These are phyloP conservation scores for Mantamonas sphyraenae DNA, from an alignment of 78 protist genomes.

Conservation along the genomic window DNA sequence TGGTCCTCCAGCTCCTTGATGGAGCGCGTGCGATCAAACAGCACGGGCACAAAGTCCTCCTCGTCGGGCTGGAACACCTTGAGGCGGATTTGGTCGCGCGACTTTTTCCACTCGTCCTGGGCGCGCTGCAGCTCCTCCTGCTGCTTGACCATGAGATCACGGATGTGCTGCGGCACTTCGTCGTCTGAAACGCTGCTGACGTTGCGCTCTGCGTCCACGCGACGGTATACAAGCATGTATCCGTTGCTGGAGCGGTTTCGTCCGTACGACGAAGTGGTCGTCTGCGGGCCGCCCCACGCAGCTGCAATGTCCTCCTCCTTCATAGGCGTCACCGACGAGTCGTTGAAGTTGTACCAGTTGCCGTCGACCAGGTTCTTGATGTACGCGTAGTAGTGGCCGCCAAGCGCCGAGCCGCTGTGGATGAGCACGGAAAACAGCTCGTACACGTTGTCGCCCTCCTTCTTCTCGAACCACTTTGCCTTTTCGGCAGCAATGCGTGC, in stretches of 20 bases:
- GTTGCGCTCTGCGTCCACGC: slow-evolving; percentile 11
- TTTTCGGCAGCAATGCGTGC: no score
- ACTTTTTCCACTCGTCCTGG: no score
- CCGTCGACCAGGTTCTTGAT: slow-evolving; percentile 5
- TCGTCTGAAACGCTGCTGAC: background rate
- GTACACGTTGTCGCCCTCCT: slow-evolving; percentile 17
- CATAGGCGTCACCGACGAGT: slow-evolving; percentile 18
- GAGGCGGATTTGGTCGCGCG: no score
- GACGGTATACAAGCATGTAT: slow-evolving; percentile 27
- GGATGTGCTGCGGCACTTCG: background rate
- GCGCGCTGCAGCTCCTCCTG: no score
- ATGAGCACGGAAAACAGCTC: slow-evolving; percentile 47
- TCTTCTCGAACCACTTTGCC: background rate
- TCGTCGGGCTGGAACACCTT: no score
- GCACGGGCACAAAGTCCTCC: no score
- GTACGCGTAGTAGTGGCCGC: slow-evolving; percentile 62
- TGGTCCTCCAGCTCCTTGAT: no score
- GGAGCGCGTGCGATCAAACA: no score
- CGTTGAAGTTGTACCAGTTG: slow-evolving; percentile 46
- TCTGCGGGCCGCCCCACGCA: background rate
- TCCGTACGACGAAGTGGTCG: background rate
- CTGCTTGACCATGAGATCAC: background rate
- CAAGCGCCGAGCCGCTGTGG: slow-evolving; percentile 45
- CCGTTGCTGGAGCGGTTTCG: background rate
- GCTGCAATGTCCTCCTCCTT: background rate